These are phyloP conservation scores for Penicillium psychrofluorescens DNA, from an alignment of 495 filamentous ascomycete species.

Conservation along the genomic window DNA sequence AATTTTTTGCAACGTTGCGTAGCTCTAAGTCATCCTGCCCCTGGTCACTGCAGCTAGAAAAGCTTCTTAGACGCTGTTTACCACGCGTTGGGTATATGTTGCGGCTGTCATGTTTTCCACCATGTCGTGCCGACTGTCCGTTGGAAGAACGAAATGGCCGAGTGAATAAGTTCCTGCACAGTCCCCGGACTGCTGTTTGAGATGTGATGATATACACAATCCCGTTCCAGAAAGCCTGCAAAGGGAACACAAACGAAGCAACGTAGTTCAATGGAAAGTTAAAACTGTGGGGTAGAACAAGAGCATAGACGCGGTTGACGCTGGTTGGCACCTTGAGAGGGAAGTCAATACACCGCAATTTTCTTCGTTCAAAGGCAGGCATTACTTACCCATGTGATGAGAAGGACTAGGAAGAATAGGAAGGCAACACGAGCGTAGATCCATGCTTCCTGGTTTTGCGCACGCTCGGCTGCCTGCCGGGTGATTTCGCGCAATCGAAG, in stretches of 20 bases:
- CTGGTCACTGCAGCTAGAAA: background rate
- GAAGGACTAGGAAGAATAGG: conserved; percentile 65
- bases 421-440: conserved; percentile 65
- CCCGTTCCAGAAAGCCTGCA: conserved; percentile 74
- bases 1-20: background rate
- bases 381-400: conserved; percentile 58
- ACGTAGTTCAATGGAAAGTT: conserved; percentile 53
- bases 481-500: background rate
- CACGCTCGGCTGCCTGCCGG: background rate
- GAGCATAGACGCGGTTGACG: conserved; percentile 59
- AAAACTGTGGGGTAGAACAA: conserved; percentile 42
- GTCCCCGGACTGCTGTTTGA: background rate
- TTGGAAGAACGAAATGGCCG: background rate
- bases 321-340: conserved; percentile 50
- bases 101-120: background rate
- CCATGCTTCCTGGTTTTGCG: conserved; percentile 39
- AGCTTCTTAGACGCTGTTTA: background rate
- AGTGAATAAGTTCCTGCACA: background rate
- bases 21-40: background rate
- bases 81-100: background rate
- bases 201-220: conserved; percentile 49
- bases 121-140: background rate
- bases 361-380: background rate
- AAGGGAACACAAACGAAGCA: conserved; percentile 59
- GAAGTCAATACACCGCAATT: background rate